These are phyloP conservation scores for Corchorus capsularis DNA, from an alignment of 345 rosid species.

Conservation along the genomic window DNA sequence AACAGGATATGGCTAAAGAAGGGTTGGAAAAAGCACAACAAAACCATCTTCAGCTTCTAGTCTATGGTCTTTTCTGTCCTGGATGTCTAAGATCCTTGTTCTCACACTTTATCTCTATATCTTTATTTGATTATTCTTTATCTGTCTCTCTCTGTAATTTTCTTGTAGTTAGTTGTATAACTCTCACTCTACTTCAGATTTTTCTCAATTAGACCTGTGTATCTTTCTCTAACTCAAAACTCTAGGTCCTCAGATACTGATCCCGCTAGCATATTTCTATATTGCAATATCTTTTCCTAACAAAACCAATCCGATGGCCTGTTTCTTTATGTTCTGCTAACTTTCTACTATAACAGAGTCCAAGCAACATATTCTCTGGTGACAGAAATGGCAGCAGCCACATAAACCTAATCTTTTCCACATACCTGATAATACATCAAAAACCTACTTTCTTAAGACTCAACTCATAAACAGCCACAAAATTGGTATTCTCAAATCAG, in stretches of 20 bases:
- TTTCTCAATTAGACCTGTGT: background rate
- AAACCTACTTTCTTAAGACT: constrained; percentile 1
- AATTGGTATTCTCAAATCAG: background rate
- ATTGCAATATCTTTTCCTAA: background rate
- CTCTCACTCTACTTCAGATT: background rate
- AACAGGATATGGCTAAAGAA: too few species aligned
- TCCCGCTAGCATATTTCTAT: background rate
- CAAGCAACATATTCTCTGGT: too few species aligned
- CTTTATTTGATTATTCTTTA: background rate
- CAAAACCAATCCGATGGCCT: background rate
- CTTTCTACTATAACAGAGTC: background rate
- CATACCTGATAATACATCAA: background rate
- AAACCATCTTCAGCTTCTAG: too few species aligned
- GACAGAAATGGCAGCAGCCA: background rate
- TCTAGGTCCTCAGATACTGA: background rate
- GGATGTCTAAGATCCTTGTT: background rate
- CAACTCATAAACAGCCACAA: background rate
- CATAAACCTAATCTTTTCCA: background rate
- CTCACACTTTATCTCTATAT: background rate
- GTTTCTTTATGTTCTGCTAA: background rate
- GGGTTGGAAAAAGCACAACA: too few species aligned
- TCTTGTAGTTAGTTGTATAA: background rate
- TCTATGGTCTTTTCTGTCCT: too few species aligned
- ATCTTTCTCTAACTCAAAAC: background rate
- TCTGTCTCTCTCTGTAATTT: background rate